A percentile compares a stretch with the other conserved stretches of the same genome.
These are phyloP conservation scores for Aspergillus pseudotamarii DNA, from an alignment of 2,329 filamentous ascomycete species.

Conservation along the genomic window DNA sequence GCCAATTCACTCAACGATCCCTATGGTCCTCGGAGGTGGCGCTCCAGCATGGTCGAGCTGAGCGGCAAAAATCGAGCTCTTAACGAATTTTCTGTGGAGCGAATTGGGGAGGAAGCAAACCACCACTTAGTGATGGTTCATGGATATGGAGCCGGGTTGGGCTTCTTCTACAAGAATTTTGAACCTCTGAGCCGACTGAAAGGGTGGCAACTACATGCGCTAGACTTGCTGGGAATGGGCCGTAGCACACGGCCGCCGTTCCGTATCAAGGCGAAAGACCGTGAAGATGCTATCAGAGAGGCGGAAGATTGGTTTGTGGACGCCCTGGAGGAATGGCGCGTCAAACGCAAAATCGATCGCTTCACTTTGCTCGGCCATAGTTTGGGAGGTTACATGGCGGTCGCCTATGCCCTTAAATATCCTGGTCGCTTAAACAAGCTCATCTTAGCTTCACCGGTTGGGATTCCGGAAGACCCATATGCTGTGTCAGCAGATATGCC, in stretches of 20 bases:
- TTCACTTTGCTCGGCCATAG: slow-evolving; percentile 95
- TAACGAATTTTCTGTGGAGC: slow-evolving; percentile 91
- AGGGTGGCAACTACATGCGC: slow-evolving; percentile 86
- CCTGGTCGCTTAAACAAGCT: slow-evolving; percentile 93
- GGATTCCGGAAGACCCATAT: slow-evolving; percentile 91
- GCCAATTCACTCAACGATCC: slow-evolving; percentile 66
- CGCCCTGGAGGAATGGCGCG: slow-evolving; percentile 92
- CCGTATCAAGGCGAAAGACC: slow-evolving; percentile 79
- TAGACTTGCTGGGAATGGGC: slow-evolving; percentile 96
- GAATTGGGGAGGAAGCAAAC: slow-evolving; percentile 74
- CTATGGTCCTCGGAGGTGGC: slow-evolving; percentile 82
- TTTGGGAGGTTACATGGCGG: slow-evolving; percentile 90
- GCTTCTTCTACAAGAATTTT: slow-evolving; percentile 99
- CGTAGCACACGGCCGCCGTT: slow-evolving; percentile 83
- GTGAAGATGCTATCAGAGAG: slow-evolving; percentile 77
- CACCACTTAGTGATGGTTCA: slow-evolving; percentile 95
- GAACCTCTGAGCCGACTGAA: slow-evolving; percentile 76
- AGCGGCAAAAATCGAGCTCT: slow-evolving; percentile 83
- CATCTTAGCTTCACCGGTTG: slow-evolving; percentile 90
- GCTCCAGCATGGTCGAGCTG: slow-evolving; percentile 79
- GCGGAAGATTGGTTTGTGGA: slow-evolving; percentile 97
- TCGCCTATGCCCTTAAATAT: slow-evolving; percentile 95
- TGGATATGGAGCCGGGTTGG: slow-evolving; percentile 92
- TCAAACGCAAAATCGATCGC: slow-evolving; percentile 82
- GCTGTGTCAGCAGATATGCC: slow-evolving; percentile 80